Conservation (phyloP, 2,329 filamentous ascomycete species). For the Penicillium decumbens region DNA sequence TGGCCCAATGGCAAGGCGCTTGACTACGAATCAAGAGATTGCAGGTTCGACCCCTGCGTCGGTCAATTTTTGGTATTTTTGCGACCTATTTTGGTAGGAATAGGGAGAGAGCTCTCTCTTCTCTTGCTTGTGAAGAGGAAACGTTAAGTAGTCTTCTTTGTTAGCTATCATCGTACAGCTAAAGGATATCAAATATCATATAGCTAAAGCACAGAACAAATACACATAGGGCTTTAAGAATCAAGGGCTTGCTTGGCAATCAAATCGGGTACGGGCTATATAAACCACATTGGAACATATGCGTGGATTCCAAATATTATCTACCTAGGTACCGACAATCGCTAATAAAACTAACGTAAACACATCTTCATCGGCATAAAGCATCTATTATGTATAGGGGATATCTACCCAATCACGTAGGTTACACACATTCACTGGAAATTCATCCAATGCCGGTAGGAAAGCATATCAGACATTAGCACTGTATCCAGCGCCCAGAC, state of each 20-base stretch:
- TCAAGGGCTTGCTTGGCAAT: too few relatives aligned
- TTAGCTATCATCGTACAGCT: too few relatives aligned
- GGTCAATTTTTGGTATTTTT: slow-evolving; percentile 25
- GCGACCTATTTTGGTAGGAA: background rate
- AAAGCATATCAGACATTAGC: slow-evolving; percentile 35
- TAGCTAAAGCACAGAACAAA: too few relatives aligned
- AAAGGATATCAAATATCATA: too few relatives aligned
- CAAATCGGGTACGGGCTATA: too few relatives aligned
- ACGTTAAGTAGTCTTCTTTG: too few relatives aligned
- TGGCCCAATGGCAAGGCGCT: slow-evolving; percentile 49
- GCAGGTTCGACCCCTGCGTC: slow-evolving; percentile 46
- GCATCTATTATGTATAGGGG: slow-evolving; percentile 20
- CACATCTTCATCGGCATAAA: background rate
- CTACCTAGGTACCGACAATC: background rate
- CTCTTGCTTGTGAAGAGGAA: too few relatives aligned
- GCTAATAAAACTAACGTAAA: background rate
- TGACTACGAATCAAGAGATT: slow-evolving; percentile 53
- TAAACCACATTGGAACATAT: too few relatives aligned
- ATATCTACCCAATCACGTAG: slow-evolving; percentile 14
- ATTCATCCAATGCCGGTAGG: background rate
- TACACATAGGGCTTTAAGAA: too few relatives aligned
- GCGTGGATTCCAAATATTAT: background rate
- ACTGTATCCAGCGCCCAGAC: slow-evolving; percentile 39
- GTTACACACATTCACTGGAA: slow-evolving; percentile 8
- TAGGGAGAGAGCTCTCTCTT: too few relatives aligned